Percentiles rank a stretch among this genome's conserved stretches.
Conservation (phyloP, 1,284 basidiomycete genomes). For the Trametes sp. region DNA sequence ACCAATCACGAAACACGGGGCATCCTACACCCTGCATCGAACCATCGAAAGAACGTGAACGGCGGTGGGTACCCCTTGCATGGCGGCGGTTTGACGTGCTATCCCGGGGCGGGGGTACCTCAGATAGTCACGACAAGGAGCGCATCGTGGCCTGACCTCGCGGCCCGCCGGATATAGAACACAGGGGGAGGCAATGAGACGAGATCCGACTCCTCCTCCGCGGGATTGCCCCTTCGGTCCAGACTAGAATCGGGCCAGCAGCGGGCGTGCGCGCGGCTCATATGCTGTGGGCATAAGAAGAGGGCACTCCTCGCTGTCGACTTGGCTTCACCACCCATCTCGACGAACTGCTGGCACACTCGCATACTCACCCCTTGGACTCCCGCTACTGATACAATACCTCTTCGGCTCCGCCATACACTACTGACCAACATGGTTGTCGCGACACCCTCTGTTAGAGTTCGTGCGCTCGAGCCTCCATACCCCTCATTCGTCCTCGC, state of each 20-base stretch:
- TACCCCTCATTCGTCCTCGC: constrained; percentile 9
- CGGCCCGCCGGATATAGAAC: neutral
- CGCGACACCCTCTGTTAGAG: neutral
- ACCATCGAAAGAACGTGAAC: neutral
- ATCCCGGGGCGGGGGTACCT: neutral
- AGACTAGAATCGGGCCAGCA: neutral
- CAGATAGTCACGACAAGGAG: neutral
- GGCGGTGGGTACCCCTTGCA: neutral
- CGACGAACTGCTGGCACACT: neutral
- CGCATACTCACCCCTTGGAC: neutral
- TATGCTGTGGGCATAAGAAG: constrained; percentile 1
- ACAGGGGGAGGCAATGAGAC: constrained; percentile 4
- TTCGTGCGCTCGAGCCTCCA: constrained; percentile 4
- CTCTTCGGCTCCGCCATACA: neutral
- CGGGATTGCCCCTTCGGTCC: constrained; percentile 11
- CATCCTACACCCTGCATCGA: neutral
- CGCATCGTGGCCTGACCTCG: neutral
- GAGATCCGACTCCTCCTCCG: neutral
- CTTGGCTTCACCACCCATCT: neutral
- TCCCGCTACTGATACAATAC: neutral
- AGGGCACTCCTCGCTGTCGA: neutral
- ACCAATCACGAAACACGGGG: neutral
- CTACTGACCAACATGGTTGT: neutral
- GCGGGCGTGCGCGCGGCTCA: neutral
- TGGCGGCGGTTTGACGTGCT: neutral